Evolutionary conservation across 2,329 filamentous ascomycete species (phyloP), one percentile per base, ranked within the genome.

Genomic region (Pestalotiopsis sp.): DNA sequence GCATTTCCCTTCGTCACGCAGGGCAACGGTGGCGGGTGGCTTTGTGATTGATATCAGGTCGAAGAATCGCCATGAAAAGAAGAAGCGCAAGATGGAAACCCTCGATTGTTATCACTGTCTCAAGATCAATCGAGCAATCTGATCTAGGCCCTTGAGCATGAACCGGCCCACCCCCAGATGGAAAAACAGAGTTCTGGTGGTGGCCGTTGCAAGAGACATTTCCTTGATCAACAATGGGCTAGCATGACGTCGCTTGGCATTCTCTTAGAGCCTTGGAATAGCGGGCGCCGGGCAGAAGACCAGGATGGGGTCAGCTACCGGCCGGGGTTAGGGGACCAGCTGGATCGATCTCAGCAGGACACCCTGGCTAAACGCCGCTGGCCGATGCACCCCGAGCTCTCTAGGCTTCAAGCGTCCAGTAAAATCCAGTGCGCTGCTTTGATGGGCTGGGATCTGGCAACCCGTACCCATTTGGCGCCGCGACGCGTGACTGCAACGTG

Each of bases 211-310:
- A 64, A 64, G n/a, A 44, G 24, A 44, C n/a, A 30, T 10, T 44
- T 64, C 61, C 61, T 64, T 52, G 40, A 38, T 22, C 38, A 39
- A 13, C 30, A 39, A 39, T 39, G 26, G 20, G 26, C 10, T 13
- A 20, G 14, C 13, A 65, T 65, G 62, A 65, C 62, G 62, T 65
- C 62, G 62, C 24, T 55, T 65, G 62, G 62, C 62, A 56, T 17
- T 35, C 58, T 35, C 20, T 17, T 35, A 17, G 13, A 20, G 35
- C 58, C n/a, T 35, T 61, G 58, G 4, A 61, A 39, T 17, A 26
- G 26, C n/a, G 26, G 26, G n/a, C n/a, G n/a, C n/a, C n/a, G n/a
- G n/a, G 35, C 58, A 35, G n/a, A n/a, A 35, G 30, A 61, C 58
- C 58, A 60, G 58, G 22, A 60, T 40, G 6, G 11, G 26, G n/a